Percentiles rank a stretch among this genome's conserved stretches.
phyloP scores from a whole-genome alignment of 2,329 filamentous ascomycete genomes.

The Fusarium pseudocircinatum region DNA sequence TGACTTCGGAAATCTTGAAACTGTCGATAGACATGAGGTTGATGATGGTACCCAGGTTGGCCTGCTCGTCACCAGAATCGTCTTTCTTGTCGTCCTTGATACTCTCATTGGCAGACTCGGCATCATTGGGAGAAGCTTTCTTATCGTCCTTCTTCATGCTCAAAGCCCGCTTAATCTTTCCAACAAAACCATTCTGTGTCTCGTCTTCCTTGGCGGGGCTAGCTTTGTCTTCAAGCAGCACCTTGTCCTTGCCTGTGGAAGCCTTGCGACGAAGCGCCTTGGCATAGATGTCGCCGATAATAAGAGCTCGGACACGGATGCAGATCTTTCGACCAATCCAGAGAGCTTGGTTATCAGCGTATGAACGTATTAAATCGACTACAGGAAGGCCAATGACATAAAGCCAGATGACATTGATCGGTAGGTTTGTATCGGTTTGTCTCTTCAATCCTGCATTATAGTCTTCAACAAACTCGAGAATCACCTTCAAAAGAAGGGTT shows the following conservation, averaged over 20 bases:
- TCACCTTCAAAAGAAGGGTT: slow-evolving; percentile 88
- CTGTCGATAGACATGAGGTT: slow-evolving; percentile 99
- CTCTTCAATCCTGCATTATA: slow-evolving; percentile 66
- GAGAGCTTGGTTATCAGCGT: slow-evolving; percentile 85
- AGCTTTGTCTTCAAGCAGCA: slow-evolving; percentile 66
- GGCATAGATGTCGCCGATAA: slow-evolving; percentile 96
- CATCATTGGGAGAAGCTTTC: slow-evolving; percentile 48
- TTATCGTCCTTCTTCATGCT: slow-evolving; percentile 68
- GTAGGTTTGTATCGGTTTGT: slow-evolving; percentile 62
- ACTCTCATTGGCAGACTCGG: slow-evolving; percentile 49
- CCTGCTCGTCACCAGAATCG: slow-evolving; percentile 71
- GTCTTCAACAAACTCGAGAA: slow-evolving; percentile 92
- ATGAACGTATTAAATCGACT: slow-evolving; percentile 81
- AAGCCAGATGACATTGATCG: slow-evolving; percentile 91
- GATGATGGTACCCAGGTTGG: slow-evolving; percentile 97
- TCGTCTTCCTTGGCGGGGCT: slow-evolving; percentile 49
- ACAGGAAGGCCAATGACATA: slow-evolving; percentile 91
- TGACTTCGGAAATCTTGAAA: slow-evolving; percentile 96
- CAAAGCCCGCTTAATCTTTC: slow-evolving; percentile 65
- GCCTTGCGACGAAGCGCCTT: slow-evolving; percentile 94
- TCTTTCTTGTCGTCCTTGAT: slow-evolving; percentile 50
- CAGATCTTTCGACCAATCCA: slow-evolving; percentile 96
- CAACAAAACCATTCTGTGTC: slow-evolving; percentile 53
- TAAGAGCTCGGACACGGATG: slow-evolving; percentile 90
- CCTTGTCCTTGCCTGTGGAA: slow-evolving; percentile 78